Conservation (phyloP, 192 early-diverging fungal genomes). For the Paraglomus brasilianum region DNA sequence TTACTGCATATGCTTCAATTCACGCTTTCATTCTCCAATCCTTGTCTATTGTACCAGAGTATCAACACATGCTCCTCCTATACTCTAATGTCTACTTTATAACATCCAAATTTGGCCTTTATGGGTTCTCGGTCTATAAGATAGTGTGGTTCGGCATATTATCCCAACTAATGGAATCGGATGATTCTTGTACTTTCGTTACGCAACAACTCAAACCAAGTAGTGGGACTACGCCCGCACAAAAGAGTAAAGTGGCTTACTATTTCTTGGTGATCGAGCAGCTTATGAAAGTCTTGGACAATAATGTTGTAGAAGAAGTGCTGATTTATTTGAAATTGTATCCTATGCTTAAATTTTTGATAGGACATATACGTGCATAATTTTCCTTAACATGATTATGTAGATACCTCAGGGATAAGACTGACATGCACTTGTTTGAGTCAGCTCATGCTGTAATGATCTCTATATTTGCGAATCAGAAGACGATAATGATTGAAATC, state of each 20-base stretch:
- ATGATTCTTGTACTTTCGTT: conserved; percentile 23
- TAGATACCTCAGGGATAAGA: conserved; percentile 26
- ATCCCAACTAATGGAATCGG: conserved; percentile 36
- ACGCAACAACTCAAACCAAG: conserved; percentile 29
- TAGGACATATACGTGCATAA: background rate
- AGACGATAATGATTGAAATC: conserved; percentile 47
- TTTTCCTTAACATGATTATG: conserved; percentile 27
- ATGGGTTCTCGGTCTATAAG: conserved; percentile 51
- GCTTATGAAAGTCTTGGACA: conserved; percentile 44
- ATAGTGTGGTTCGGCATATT: conserved; percentile 46
- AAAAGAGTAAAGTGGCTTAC: conserved; percentile 45
- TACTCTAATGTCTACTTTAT: conserved; percentile 54
- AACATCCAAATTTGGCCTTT: conserved; percentile 42
- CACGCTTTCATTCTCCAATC: background rate
- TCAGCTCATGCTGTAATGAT: conserved; percentile 51
- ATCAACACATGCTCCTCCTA: conserved; percentile 37
- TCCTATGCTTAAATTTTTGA: background rate
- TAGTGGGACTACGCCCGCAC: conserved; percentile 31
- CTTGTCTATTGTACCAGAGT: conserved; percentile 17
- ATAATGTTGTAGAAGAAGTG: conserved; percentile 45
- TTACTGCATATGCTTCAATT: background rate
- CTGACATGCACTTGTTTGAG: conserved; percentile 49
- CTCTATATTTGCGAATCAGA: conserved; percentile 46
- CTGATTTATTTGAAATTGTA: conserved; percentile 48
- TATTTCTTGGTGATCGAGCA: conserved; percentile 52